Base-by-base conservation (phyloP, 75 land plant species). In the Cunninghamia lanceolata region DNA sequence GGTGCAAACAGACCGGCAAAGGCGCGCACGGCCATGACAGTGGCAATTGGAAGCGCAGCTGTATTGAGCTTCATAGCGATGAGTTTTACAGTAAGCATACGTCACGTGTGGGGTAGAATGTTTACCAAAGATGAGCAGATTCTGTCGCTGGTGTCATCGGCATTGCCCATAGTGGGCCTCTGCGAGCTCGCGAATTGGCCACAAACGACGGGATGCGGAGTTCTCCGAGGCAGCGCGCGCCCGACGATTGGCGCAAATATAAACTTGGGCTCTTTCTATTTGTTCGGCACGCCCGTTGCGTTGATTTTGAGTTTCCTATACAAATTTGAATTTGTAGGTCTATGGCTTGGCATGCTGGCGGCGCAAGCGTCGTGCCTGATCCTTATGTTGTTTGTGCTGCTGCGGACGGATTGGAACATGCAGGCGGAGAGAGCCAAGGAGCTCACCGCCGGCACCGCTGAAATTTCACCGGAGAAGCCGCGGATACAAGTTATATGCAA, bases 151-250 rank as follows among this genome's bases (percentile, higher is more conserved):
- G 52, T 47, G 52, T 47, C 52, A 0, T 10, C 52, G 14, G 14
- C 52, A 47, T 13, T 13, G 52, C 14, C 14, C 14, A 47, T 47
- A 47, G 52, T 47, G 13, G 52, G 52, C 1, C 52, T 47, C 52
- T 47, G 52, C 52, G 52, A 13, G 13, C 14, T 47, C 2, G 11
- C 52, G 52, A 47, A 47, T 13, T 47, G 52, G 52, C 52, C 52
- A 14, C 95, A 94, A 84, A 94, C 95, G n/a, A 92, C 94, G 2
- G 95, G 92, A 0, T 94, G 96, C 80, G 94, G 94, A 35, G 95
- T 94, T 17, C 89, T 94, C 1, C 50, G 94, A 40, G 96, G 96
- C 13, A 93, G 90, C 43, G 96, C 96, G 3, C 73, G 94, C 3
- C 96, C 96, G 16, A 63, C 79, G 84, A 85, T 87, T 32, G 94